These are phyloP conservation scores for Kappamyces sp. DNA, from an alignment of 192 early-diverging fungal genomes.

Conservation along the genomic window DNA sequence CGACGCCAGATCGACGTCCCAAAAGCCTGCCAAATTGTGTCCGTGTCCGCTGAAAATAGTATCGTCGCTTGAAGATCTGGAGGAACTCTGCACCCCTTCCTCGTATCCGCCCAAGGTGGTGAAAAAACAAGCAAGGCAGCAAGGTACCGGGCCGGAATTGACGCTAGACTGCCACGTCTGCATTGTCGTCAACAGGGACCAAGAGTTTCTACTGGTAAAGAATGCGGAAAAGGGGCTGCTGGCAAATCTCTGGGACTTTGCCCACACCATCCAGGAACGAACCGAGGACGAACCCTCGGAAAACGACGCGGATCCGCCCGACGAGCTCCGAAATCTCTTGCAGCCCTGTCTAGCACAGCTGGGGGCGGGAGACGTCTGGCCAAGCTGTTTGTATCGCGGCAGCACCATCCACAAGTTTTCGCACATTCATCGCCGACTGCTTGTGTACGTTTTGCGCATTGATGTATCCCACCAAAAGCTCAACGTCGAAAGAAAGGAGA, in stretches of 20 bases:
- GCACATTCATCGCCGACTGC: conserved; percentile 40
- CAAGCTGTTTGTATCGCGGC: background rate
- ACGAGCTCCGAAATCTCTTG: conserved; percentile 19
- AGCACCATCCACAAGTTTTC: conserved; percentile 54
- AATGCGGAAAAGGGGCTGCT: conserved; percentile 54
- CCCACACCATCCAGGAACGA: conserved; percentile 34
- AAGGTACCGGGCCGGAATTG: background rate
- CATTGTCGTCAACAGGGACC: conserved; percentile 37
- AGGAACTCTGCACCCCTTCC: conserved; percentile 3
- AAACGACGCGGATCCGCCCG: conserved; percentile 6
- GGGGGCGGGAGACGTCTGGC: background rate
- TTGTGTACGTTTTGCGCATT: too few relatives aligned
- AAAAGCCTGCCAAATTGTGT: background rate
- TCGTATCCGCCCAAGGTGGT: background rate
- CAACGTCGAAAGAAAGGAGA: too few relatives aligned
- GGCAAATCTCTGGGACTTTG: conserved; percentile 75
- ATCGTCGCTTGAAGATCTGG: conserved; percentile 2
- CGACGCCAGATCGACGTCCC: background rate
- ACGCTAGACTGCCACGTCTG: conserved; percentile 48
- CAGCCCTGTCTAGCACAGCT: conserved; percentile 17
- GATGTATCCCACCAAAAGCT: background rate
- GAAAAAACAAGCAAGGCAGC: background rate
- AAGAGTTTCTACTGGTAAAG: conserved; percentile 47
- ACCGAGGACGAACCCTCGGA: conserved; percentile 15
- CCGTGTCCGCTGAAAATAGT: background rate